Evolutionary conservation across 1,284 basidiomycete genomes (phyloP), one percentile per base, ranked within the genome.

Genomic region (Volvariella volvacea): DNA sequence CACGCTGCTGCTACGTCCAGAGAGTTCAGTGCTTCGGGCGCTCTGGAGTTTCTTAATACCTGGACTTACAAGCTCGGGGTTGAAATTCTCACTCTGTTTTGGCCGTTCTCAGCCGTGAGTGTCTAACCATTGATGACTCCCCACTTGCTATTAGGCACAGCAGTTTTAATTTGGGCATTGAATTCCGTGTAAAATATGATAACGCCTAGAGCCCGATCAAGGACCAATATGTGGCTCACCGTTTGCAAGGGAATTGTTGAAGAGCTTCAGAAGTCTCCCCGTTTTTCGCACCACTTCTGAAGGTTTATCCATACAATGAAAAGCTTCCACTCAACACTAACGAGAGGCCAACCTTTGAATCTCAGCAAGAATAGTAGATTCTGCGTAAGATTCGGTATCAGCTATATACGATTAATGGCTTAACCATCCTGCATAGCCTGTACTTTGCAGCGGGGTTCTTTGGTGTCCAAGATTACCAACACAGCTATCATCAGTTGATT

Each of bases 401-500:
- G n/a, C n/a, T n/a, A n/a, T n/a, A n/a, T n/a, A n/a, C n/a, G n/a
- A n/a, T n/a, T n/a, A n/a, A 31, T 34, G 9, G 22, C 14, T n/a
- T n/a, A n/a, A n/a, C n/a, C n/a, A n/a, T n/a, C n/a, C n/a, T n/a
- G n/a, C n/a, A n/a, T 43, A 74, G 71, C 3, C 54, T 73, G 14
- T 65, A 77, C 52, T 80, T 81, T 52, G 71, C 75, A 4, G 75
- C 76, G 8, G 78, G 79, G 1, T 78, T 82, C 62, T 80, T 81
- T 50, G 78, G 76, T 3, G 66, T 80, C 2, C 75, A 76, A 43
- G 55, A 60, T 3, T 75, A 71, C 47, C 55, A 62, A 46, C 58
- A 56, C 15, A 62, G 69, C 28, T 76, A 75, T 48, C 65, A 74
- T 45, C 68, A 76, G 50, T 54, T 68, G 22, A 77, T 79, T 49